Conservation (phyloP, 768 basidiomycete species). For the Auricularia sp. region DNA sequence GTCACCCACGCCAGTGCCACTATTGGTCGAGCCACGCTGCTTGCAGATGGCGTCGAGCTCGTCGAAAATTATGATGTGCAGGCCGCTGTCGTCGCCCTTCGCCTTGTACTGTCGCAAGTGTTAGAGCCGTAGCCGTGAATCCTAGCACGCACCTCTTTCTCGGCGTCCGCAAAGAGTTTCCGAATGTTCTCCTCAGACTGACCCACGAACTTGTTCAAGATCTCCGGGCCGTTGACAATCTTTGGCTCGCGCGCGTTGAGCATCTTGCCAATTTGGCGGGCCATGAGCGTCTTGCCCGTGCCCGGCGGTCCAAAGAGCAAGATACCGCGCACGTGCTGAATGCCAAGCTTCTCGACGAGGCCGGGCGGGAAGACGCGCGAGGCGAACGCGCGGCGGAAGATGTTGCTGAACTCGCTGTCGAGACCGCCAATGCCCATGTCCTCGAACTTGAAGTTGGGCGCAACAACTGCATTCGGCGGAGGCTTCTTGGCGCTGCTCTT, state of each 20-base stretch:
- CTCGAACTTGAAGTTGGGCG: slow-evolving; percentile 98
- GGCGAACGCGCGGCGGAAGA: slow-evolving; percentile 97
- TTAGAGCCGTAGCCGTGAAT: slow-evolving; percentile 6
- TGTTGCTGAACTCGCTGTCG: slow-evolving; percentile 88
- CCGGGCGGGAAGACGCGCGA: slow-evolving; percentile 97
- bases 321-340: slow-evolving; percentile 96
- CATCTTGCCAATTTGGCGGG: slow-evolving; percentile 98
- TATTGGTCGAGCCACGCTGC: slow-evolving; percentile 87
- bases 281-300: slow-evolving; percentile 97
- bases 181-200: slow-evolving; percentile 96
- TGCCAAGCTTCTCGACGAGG: slow-evolving; percentile 93
- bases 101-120: slow-evolving; percentile 70
- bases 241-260: slow-evolving; percentile 96
- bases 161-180: slow-evolving; percentile 95
- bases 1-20: slow-evolving; percentile 95
- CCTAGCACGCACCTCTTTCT: slow-evolving; percentile 66
- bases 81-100: slow-evolving; percentile 90
- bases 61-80: slow-evolving; percentile 99
- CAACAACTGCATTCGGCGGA: slow-evolving; percentile 87
- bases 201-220: slow-evolving; percentile 95
- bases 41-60: slow-evolving; percentile 98
- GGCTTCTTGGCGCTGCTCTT: slow-evolving; percentile 90
- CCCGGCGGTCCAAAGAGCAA: slow-evolving; percentile 94
- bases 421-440: slow-evolving; percentile 99
- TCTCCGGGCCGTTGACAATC: slow-evolving; percentile 95